Conservation (phyloP, 495 filamentous ascomycete species). For the Recurvomyces mirabilis region DNA sequence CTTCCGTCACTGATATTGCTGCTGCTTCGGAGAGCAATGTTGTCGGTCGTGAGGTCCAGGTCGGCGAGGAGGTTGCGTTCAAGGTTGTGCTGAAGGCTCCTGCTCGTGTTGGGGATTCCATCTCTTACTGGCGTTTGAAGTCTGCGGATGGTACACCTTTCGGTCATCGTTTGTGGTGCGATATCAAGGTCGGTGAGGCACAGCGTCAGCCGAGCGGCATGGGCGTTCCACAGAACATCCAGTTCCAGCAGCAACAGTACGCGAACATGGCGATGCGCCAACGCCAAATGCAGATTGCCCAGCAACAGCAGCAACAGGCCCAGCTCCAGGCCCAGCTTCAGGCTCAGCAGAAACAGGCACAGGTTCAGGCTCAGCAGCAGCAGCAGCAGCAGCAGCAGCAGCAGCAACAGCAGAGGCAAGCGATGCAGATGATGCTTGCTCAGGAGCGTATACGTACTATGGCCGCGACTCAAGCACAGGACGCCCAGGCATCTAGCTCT, state of each 20-base stretch:
- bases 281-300: no score
- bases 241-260: background rate
- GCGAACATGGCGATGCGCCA: no score
- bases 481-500: background rate
- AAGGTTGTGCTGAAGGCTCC: constrained; percentile 76
- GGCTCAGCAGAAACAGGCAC: no score
- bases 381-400: constrained; percentile 3
- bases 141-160: constrained; percentile 70
- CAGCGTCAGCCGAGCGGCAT: constrained; percentile 1
- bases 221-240: background rate
- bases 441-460: no score
- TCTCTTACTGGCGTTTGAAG: constrained; percentile 95
- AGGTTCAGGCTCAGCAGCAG: constrained; percentile 3
- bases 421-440: constrained; percentile 3
- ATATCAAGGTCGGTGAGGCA: constrained; percentile 51
- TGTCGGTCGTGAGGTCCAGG: constrained; percentile 52
- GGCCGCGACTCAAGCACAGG: no score
- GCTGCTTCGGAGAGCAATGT: constrained; percentile 71
- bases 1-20: constrained; percentile 57
- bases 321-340: constrained; percentile 6
- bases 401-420: constrained; percentile 6
- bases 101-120: constrained; percentile 55
- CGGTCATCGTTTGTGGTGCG: constrained; percentile 90
- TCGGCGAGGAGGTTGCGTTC: constrained; percentile 67
- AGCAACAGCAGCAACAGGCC: background rate